Conservation (phyloP, 495 filamentous ascomycete genomes). For the Hypoxylon fuscum region DNA sequence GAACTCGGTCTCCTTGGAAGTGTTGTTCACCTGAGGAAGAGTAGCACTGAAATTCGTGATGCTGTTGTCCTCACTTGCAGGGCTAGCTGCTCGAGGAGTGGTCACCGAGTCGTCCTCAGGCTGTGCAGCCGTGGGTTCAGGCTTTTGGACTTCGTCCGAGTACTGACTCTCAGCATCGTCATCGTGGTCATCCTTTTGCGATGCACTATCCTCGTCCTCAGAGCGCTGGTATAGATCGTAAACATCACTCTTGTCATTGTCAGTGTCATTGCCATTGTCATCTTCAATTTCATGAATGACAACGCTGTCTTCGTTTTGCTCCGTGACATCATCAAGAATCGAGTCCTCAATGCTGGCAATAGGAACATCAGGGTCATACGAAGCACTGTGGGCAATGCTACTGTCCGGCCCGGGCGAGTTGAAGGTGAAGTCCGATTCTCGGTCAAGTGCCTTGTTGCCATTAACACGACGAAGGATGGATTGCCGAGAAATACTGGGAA, state of each 20-base stretch:
- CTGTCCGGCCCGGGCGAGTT: slow-evolving; percentile 65
- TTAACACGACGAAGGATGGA: slow-evolving; percentile 91
- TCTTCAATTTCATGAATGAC: slow-evolving; percentile 75
- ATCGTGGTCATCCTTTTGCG: slow-evolving; percentile 48
- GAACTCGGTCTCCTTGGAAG: slow-evolving; percentile 46
- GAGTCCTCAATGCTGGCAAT: slow-evolving; percentile 76
- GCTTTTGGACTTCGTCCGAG: slow-evolving; percentile 39
- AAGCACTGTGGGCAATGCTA: slow-evolving; percentile 57
- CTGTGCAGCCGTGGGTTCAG: slow-evolving; percentile 6
- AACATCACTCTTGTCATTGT: slow-evolving; percentile 70
- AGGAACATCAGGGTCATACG: slow-evolving; percentile 83
- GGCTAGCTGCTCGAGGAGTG: slow-evolving; percentile 56
- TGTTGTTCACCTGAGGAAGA: slow-evolving; percentile 34
- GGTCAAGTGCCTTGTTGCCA: slow-evolving; percentile 65
- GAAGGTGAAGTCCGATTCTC: slow-evolving; percentile 71
- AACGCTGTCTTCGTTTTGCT: slow-evolving; percentile 63
- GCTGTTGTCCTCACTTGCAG: slow-evolving; percentile 40
- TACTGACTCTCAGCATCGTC: slow-evolving; percentile 40
- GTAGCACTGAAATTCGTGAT: slow-evolving; percentile 45
- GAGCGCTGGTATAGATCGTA: slow-evolving; percentile 66
- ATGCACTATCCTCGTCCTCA: slow-evolving; percentile 52
- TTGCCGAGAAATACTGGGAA: slow-evolving; percentile 87
- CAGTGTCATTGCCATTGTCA: slow-evolving; percentile 70
- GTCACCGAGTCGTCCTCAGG: slow-evolving; percentile 39
- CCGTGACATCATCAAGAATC: slow-evolving; percentile 61